Base-by-base conservation (phyloP, 2,329 filamentous ascomycete genomes). In the Thyridium curvatum region DNA sequence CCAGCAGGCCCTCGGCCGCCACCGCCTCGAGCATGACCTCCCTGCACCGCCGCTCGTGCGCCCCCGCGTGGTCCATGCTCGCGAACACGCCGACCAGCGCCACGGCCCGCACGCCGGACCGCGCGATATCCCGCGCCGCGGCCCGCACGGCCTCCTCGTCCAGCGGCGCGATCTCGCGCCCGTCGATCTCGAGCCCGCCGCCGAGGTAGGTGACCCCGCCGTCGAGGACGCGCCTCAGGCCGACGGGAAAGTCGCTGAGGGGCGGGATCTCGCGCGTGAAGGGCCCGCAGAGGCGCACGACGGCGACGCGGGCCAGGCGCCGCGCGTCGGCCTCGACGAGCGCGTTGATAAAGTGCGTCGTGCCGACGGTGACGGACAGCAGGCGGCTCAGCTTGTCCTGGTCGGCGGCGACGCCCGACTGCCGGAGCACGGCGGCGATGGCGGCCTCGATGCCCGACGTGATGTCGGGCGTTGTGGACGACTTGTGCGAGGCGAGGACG, bases 291-390 rank as follows among this genome's bases (percentile, higher is more conserved):
- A 72, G 54, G 15, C 69, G 53, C 9, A 72, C 48, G 2, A 71
- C 66, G 3, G 66, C 69, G 2, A 72, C 69, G 9, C 60, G 61
- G 30, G 58, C 60, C 15, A 72, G 55, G 5, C 65, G 53, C 16
- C 60, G 49, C 1, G 58, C 57, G 52, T 72, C 67, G 18, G 61
- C 61, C 43, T 71, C 65, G 10, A 71, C 59, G 7, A 72, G 57
- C 0, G 69, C 68, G 48, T 72, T 72, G 48, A 72, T 65, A 43
- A 72, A 72, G 46, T 71, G 68, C 0, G 65, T 68, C 3, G 68
- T 71, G 18, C 71, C 71, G 44, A 74, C 69, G 3, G 67, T 68
- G 12, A 74, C 67, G 29, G 64, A 68, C 30, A 65, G 49, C 5
- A 74, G 61, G 12, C 59, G 56, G 16, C 45, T 46, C 32, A n/a